Evolutionary conservation across 1,139 yeast genomes (phyloP), one percentile per base, ranked within the genome.

Genomic region (Magnusiomyces paraingens): DNA sequence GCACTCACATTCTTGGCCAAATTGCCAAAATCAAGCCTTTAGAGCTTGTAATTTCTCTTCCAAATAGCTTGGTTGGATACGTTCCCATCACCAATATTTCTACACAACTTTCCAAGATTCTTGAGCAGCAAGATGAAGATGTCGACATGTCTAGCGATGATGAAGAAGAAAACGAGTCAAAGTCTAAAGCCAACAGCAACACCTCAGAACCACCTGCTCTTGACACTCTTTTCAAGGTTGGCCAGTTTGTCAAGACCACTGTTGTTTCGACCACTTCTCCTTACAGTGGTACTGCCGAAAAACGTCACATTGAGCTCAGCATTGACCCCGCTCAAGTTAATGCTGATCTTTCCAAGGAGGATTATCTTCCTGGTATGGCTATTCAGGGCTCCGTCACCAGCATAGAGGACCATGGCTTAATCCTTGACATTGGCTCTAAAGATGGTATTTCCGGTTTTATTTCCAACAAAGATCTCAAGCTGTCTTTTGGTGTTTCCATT

Each of bases 371-470:
- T 17, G 90, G 90, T 41, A 76, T 80, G 61, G 67, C 84, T 6
- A 66, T 93, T 2, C 99, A 93, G 71, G 90, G 84, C 32, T 76
- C 89, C 1, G 82, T 93, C 17, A 77, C 76, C 56, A 85, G 95
- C 52, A 72, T 88, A 22, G 98, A 93, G 75, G 99, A 93, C 65
- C 96, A 88, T 66, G 99, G 99, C 70, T 78, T 83, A 15, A 80
- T 88, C 56, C 71, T 91, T 52, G 86, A 84, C 62, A 70, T 86
- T 32, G 97, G 97, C 22, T 73, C 70, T 10, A 52, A 53, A n/a
- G 38, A 52, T 32, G 66, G 68, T 2, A 57, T 78, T 15, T 71
- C 81, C 20, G 98, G 95, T 0, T 93, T 93, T 70, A 75, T 93
- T 56, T 80, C 95, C 2, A 83, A 82, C 63, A 85, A 84, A 62